These are phyloP conservation scores for Monilinia vaccinii-corymbosi DNA, from an alignment of 2,329 filamentous ascomycete species.

Conservation along the genomic window DNA sequence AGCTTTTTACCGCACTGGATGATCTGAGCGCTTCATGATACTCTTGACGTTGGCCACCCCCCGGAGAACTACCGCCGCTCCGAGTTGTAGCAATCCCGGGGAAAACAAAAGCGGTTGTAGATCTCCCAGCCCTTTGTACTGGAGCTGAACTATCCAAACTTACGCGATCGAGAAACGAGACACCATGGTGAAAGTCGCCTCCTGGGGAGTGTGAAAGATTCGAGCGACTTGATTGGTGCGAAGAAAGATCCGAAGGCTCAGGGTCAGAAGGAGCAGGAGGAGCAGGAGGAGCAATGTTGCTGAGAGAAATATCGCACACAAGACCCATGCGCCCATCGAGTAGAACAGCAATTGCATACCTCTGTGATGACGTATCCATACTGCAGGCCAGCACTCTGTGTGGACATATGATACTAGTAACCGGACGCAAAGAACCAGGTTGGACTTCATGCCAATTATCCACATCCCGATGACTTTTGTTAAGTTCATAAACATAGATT, in stretches of 20 bases:
- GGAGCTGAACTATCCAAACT: conserved; percentile 21
- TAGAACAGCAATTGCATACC: conserved; percentile 48
- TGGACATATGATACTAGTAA: conserved; percentile 48
- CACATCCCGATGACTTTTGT: conserved; percentile 15
- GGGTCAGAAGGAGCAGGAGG: background rate
- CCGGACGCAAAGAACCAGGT: conserved; percentile 32
- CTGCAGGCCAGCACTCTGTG: conserved; percentile 47
- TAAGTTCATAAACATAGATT: conserved; percentile 45
- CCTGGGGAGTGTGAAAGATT: background rate
- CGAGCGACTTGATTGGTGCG: background rate
- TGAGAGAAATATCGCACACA: conserved; percentile 43
- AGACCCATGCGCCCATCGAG: conserved; percentile 52
- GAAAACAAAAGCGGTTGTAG: conserved; percentile 18
- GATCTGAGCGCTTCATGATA: conserved; percentile 10
- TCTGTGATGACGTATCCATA: conserved; percentile 51
- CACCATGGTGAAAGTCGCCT: background rate
- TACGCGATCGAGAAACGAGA: conserved; percentile 21
- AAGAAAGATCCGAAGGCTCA: background rate
- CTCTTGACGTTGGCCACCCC: conserved; percentile 15
- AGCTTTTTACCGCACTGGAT: conserved; percentile 9
- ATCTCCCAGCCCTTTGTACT: conserved; percentile 1
- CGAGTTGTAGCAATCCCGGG: conserved; percentile 19
- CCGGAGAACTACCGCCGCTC: conserved; percentile 5
- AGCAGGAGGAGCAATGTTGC: background rate
- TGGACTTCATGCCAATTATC: background rate